Evolutionary conservation across 78 protist genomes (phyloP).

Genomic region (Emiliania huxleyi): DNA sequence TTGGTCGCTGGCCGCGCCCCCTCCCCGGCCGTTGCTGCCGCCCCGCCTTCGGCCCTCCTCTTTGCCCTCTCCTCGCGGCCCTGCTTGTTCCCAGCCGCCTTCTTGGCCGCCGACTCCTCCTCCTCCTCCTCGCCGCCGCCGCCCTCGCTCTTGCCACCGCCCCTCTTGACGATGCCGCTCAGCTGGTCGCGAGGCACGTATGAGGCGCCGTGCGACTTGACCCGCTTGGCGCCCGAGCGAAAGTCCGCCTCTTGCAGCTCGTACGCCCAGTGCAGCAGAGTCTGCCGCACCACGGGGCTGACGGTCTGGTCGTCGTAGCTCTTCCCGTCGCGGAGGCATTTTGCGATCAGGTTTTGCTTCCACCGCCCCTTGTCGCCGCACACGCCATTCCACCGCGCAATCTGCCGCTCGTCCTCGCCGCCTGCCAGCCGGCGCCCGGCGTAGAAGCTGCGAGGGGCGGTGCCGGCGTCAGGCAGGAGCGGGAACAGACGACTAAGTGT

Average conservation of each 20-base stretch:
- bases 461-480: too few relatives aligned
- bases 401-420: constrained; percentile 4
- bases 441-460: constrained; percentile 5
- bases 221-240: neutral
- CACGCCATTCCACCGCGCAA: neutral
- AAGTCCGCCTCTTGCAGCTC: neutral
- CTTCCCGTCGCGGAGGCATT: neutral
- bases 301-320: neutral
- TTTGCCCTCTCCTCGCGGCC: too few relatives aligned
- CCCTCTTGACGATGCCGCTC: neutral
- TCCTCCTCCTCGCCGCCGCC: too few relatives aligned
- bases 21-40: too few relatives aligned
- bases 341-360: neutral
- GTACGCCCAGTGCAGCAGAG: constrained; percentile 20
- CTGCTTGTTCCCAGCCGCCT: too few relatives aligned
- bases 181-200: neutral
- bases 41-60: too few relatives aligned
- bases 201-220: neutral
- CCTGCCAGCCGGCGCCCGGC: neutral
- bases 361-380: constrained; percentile 1
- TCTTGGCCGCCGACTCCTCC: too few relatives aligned
- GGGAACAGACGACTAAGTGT: too few relatives aligned
- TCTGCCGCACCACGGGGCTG: neutral
- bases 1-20: too few relatives aligned
- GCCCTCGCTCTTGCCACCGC: neutral